Percentiles rank a stretch among this genome's conserved stretches.
These are phyloP conservation scores for Sporothrix variecibatus DNA, from an alignment of 2,329 filamentous ascomycete genomes.

Conservation along the genomic window DNA sequence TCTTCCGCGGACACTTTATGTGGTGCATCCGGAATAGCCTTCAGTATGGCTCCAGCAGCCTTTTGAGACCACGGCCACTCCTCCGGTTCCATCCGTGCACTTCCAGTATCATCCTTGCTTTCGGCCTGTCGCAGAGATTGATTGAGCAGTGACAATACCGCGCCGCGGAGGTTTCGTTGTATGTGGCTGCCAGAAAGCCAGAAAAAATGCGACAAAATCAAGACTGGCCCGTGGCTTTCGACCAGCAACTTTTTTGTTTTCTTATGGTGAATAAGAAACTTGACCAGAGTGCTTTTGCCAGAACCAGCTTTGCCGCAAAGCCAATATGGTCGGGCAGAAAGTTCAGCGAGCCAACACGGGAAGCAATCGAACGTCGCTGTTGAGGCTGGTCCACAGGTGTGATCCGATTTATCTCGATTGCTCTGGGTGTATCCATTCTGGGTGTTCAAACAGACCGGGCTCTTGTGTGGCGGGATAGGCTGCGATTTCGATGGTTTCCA, in stretches of 20 bases:
- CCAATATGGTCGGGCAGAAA: neutral
- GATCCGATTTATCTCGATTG: neutral
- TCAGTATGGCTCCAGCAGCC: neutral
- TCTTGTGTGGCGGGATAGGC: neutral
- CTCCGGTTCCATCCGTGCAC: too few relatives aligned
- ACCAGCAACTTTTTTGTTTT: neutral
- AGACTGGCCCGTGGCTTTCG: neutral
- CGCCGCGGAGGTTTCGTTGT: neutral
- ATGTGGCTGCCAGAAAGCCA: slow-evolving; percentile 11
- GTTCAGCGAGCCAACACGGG: slow-evolving; percentile 3
- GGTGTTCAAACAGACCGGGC: neutral
- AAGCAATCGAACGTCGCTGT: neutral
- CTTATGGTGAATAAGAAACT: neutral
- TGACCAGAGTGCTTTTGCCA: slow-evolving; percentile 13
- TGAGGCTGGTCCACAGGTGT: neutral
- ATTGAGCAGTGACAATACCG: neutral
- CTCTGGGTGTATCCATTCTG: neutral
- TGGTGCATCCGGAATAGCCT: neutral
- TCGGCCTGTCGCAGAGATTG: neutral
- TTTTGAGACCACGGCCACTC: neutral
- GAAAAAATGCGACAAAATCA: slow-evolving; percentile 5
- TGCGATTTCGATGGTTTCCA: neutral
- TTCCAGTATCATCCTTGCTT: neutral
- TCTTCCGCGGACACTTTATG: neutral
- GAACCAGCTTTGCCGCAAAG: slow-evolving; percentile 4